These are phyloP conservation scores for Pilaira anomala DNA, from an alignment of 192 early-diverging fungal genomes.

Conservation along the genomic window DNA sequence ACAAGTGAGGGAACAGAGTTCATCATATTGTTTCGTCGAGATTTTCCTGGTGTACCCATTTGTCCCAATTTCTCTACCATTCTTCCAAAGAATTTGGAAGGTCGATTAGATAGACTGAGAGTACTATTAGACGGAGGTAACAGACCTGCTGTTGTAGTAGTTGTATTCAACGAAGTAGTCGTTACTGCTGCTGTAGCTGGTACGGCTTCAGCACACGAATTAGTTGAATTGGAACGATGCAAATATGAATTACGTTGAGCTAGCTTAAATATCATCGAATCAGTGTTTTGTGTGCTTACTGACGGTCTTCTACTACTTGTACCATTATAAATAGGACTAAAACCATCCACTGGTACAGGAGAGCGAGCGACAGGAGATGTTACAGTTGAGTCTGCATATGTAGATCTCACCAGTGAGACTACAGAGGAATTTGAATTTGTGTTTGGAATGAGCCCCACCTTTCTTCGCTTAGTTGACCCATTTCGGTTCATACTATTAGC, in stretches of 20 bases:
- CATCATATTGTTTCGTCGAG: neutral
- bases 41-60: slow-evolving; percentile 7
- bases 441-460: neutral
- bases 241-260: slow-evolving; percentile 6
- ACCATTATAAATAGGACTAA: too few species aligned
- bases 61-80: slow-evolving; percentile 14
- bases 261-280: slow-evolving; percentile 10
- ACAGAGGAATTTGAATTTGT: neutral
- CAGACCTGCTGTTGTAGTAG: neutral
- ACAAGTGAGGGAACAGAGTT: neutral
- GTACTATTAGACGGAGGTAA: neutral
- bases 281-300: neutral
- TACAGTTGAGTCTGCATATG: neutral
- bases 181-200: neutral
- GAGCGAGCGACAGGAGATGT: neutral
- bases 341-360: neutral
- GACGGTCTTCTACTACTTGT: too few species aligned
- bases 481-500: slow-evolving; percentile 5
- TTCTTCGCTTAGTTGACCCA: slow-evolving; percentile 4
- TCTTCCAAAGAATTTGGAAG: slow-evolving; percentile 13
- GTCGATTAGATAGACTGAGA: neutral
- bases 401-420: neutral
- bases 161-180: neutral
- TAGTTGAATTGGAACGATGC: too few species aligned
- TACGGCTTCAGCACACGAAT: too few species aligned